Percentiles rank a stretch among this genome's conserved stretches.
These are phyloP conservation scores for Gossypioides kirkii DNA, from an alignment of 345 rosid species.

Conservation along the genomic window DNA sequence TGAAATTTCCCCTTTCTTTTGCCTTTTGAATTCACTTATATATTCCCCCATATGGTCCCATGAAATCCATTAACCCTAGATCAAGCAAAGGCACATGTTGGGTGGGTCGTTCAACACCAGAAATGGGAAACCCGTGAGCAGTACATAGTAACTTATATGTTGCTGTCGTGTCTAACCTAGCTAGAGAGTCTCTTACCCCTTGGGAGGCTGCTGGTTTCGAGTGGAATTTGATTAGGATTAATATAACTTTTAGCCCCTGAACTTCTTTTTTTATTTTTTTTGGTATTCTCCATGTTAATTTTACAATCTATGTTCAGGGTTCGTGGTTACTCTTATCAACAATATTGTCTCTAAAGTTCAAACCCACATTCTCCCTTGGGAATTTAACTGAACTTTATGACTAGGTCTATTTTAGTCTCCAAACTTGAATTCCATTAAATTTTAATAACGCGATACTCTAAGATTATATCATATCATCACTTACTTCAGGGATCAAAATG, in stretches of 20 bases:
- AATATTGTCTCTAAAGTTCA: no score
- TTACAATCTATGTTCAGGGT: no score
- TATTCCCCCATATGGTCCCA: background rate
- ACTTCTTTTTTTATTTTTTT: background rate
- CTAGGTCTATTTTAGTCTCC: no score
- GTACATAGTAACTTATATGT: background rate
- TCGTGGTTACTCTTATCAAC: no score
- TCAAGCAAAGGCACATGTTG: conserved; percentile 16
- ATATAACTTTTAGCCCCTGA: background rate
- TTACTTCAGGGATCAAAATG: no score
- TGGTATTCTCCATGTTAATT: no score
- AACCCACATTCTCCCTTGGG: no score
- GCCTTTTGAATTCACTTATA: conserved; percentile 1
- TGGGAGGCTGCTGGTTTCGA: background rate
- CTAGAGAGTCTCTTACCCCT: background rate
- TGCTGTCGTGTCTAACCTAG: background rate
- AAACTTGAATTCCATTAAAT: no score
- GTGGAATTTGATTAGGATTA: no score
- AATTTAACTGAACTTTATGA: no score
- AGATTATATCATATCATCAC: no score
- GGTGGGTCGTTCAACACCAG: conserved; percentile 3
- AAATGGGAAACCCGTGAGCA: conserved; percentile 10
- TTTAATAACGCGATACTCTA: no score
- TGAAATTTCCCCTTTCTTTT: background rate
- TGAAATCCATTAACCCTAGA: conserved; percentile 8